These are phyloP conservation scores for Hippophae gyantsensis DNA, from an alignment of 306 rosid genomes.

Conservation along the genomic window DNA sequence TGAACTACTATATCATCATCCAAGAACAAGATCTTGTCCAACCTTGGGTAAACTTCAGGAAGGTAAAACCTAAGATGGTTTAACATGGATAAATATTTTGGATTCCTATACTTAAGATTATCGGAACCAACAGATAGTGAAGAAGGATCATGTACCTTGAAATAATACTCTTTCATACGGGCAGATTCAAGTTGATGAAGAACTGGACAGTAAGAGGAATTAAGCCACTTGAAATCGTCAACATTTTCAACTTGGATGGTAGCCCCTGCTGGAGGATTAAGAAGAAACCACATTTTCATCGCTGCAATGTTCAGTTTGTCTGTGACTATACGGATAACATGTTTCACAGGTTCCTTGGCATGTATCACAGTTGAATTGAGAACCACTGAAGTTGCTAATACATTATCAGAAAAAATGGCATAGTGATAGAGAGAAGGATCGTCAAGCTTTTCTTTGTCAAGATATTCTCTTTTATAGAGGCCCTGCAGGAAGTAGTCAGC, in stretches of 20 bases:
- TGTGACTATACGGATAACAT: conserved; percentile 87
- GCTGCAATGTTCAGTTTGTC: conserved; percentile 83
- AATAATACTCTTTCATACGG: conserved; percentile 84
- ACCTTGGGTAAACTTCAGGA: conserved; percentile 86
- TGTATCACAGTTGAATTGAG: conserved; percentile 80
- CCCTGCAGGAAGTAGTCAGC: conserved; percentile 71
- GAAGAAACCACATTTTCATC: conserved; percentile 91
- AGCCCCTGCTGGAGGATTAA: conserved; percentile 68
- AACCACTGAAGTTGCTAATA: conserved; percentile 85
- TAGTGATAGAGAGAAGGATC: conserved; percentile 81
- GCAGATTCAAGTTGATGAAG: conserved; percentile 90
- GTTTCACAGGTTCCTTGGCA: conserved; percentile 79
- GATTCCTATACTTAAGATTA: conserved; percentile 84
- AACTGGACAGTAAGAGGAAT: conserved; percentile 94
- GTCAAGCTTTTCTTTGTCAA: conserved; percentile 50
- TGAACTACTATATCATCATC: conserved; percentile 97
- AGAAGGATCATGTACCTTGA: conserved; percentile 85
- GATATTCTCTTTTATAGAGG: conserved; percentile 40
- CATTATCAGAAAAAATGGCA: conserved; percentile 95
- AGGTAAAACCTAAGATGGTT: conserved; percentile 93
- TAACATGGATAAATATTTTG: conserved; percentile 88
- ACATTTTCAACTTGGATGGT: conserved; percentile 72
- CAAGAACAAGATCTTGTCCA: conserved; percentile 81
- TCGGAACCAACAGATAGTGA: conserved; percentile 73
- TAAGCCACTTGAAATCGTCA: conserved; percentile 93